Conservation (phyloP, 140 eudicot genomes). For the Senecio squalidus region DNA sequence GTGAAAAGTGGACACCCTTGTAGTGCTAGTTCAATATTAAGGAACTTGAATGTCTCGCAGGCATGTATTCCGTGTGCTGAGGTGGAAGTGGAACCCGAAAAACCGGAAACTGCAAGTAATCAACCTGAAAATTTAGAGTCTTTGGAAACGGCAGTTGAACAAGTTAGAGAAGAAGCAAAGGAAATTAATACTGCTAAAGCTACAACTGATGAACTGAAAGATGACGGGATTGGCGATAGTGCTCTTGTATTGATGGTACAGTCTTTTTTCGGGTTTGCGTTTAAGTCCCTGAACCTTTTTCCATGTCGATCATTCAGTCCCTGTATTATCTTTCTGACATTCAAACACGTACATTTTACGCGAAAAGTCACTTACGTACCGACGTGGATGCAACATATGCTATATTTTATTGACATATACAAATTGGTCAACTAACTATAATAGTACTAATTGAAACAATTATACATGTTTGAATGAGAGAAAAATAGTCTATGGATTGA, state of each 20-base stretch:
- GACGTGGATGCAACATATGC: too few relatives aligned
- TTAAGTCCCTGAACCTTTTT: too few relatives aligned
- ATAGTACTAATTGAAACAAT: too few relatives aligned
- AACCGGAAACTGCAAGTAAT: conserved; percentile 19
- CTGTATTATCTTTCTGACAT: too few relatives aligned
- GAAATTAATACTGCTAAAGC: conserved; percentile 61
- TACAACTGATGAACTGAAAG: conserved; percentile 57
- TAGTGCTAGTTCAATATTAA: conserved; percentile 78
- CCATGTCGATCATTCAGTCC: too few relatives aligned
- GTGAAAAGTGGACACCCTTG: conserved; percentile 61
- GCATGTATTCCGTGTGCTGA: conserved; percentile 29
- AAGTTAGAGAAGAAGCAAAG: conserved; percentile 69
- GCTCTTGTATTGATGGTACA: conserved; percentile 64
- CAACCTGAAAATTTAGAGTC: conserved; percentile 45
- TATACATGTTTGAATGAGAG: too few relatives aligned
- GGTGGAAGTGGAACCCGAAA: conserved; percentile 21
- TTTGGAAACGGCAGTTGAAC: conserved; percentile 53
- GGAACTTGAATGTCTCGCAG: conserved; percentile 53
- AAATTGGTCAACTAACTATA: too few relatives aligned
- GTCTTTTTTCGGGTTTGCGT: too few relatives aligned
- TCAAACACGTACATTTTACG: too few relatives aligned
- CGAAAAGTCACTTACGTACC: too few relatives aligned
- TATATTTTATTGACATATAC: too few relatives aligned
- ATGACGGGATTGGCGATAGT: conserved; percentile 73
- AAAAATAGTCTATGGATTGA: too few relatives aligned